Evolutionary conservation across 1,284 basidiomycete genomes (phyloP).

Genomic region (Sphaerobolus stellatus): DNA sequence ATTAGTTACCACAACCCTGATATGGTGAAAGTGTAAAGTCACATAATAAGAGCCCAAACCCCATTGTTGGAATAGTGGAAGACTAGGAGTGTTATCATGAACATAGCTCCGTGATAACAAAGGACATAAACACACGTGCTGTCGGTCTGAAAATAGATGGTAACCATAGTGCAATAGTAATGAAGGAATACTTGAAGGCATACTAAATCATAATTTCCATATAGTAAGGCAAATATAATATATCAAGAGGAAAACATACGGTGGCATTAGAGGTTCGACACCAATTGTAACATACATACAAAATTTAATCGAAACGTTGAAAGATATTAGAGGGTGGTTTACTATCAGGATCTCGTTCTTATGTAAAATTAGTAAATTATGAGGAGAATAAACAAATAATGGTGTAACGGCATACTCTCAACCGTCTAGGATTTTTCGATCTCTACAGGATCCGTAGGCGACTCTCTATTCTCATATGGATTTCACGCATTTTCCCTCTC

Average conservation of each 20-base stretch:
- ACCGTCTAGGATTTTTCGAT: conserved; percentile 16
- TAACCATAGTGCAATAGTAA: conserved; percentile 57
- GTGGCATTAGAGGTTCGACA: conserved; percentile 43
- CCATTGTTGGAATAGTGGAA: conserved; percentile 46
- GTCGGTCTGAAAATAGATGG: conserved; percentile 46
- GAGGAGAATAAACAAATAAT: neutral
- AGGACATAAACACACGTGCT: conserved; percentile 38
- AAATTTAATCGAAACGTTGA: conserved; percentile 37
- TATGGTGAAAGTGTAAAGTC: neutral
- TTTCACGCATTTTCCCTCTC: conserved; percentile 25
- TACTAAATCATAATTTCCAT: conserved; percentile 36
- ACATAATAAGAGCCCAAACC: conserved; percentile 35
- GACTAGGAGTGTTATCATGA: conserved; percentile 27
- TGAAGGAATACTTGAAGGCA: conserved; percentile 53
- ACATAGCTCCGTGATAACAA: neutral
- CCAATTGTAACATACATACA: conserved; percentile 44
- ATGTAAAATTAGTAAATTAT: neutral
- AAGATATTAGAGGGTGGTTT: conserved; percentile 42
- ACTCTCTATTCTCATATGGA: conserved; percentile 37
- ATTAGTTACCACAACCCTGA: too few species aligned
- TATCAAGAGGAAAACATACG: conserved; percentile 30
- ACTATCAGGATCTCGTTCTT: conserved; percentile 50
- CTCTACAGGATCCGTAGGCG: conserved; percentile 19
- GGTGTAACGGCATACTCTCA: conserved; percentile 35
- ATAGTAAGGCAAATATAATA: neutral